Conservation (phyloP, 2,329 filamentous ascomycete genomes). For the Chrysoporthe puriensis region DNA sequence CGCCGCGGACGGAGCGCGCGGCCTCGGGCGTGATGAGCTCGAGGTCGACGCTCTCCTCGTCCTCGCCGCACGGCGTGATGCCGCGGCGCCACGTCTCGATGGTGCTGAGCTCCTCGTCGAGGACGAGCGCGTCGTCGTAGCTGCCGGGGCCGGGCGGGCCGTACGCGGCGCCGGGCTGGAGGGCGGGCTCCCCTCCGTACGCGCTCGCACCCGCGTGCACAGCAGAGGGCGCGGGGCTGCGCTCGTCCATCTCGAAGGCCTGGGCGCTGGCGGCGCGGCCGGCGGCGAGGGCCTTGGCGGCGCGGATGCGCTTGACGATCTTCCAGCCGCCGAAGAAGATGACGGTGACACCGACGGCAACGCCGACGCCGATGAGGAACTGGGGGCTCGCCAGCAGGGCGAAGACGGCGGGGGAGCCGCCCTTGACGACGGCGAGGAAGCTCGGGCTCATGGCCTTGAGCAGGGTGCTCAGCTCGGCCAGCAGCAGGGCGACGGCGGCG, state of each 20-base stretch:
- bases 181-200: constrained; percentile 5
- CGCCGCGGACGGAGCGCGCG: constrained; percentile 47
- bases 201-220: background rate
- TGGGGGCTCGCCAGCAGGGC: constrained; percentile 86
- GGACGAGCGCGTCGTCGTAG: constrained; percentile 59
- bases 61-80: constrained; percentile 49
- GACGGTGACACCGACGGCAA: constrained; percentile 90
- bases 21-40: constrained; percentile 63
- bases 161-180: constrained; percentile 12
- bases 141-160: constrained; percentile 29
- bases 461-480: constrained; percentile 87
- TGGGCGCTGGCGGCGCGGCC: constrained; percentile 31
- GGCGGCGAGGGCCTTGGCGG: constrained; percentile 39
- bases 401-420: constrained; percentile 82
- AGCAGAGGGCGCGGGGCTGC: constrained; percentile 23
- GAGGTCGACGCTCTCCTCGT: constrained; percentile 40
- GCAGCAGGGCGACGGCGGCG: constrained; percentile 87
- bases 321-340: constrained; percentile 97
- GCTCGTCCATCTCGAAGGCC: constrained; percentile 35
- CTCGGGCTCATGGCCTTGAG: constrained; percentile 83
- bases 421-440: constrained; percentile 75
- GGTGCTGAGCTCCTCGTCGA: constrained; percentile 61
- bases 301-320: constrained; percentile 84
- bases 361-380: constrained; percentile 89
- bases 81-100: constrained; percentile 65